These are phyloP conservation scores for Oidium heveae DNA, from an alignment of 2,329 filamentous ascomycete genomes.

Conservation along the genomic window DNA sequence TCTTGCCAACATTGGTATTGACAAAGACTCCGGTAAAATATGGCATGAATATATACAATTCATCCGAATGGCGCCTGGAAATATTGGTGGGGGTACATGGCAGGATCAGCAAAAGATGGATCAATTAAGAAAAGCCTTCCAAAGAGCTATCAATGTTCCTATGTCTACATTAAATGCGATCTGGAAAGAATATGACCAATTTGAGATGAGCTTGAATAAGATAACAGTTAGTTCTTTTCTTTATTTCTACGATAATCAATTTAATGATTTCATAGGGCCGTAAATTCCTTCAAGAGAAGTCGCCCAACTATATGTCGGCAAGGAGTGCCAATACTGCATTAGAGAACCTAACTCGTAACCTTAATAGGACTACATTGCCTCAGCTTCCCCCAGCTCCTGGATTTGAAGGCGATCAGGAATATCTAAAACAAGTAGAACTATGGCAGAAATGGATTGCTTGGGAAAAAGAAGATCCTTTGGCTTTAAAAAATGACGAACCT, in stretches of 20 bases:
- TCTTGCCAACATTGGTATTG: conserved; percentile 67
- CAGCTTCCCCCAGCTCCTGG: conserved; percentile 60
- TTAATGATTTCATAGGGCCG: conserved; percentile 35
- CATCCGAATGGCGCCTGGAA: conserved; percentile 66
- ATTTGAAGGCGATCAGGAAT: conserved; percentile 71
- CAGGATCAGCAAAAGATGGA: conserved; percentile 98
- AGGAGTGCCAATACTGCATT: conserved; percentile 71
- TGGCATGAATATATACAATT: conserved; percentile 95
- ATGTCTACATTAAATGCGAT: conserved; percentile 59
- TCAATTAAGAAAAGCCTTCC: conserved; percentile 70
- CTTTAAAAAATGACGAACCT: conserved; percentile 59
- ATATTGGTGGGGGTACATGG: conserved; percentile 67
- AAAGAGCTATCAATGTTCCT: conserved; percentile 68
- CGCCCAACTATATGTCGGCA: conserved; percentile 86
- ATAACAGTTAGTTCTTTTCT: conserved; percentile 36
- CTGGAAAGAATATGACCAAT: conserved; percentile 96
- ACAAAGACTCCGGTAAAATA: conserved; percentile 68
- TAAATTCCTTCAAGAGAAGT: conserved; percentile 83
- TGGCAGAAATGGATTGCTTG: conserved; percentile 91
- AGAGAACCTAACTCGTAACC: conserved; percentile 60
- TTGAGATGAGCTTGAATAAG: conserved; percentile 86
- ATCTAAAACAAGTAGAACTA: conserved; percentile 54
- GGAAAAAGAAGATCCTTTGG: conserved; percentile 82
- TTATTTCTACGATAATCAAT: not conserved
- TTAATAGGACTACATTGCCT: conserved; percentile 57